These are phyloP conservation scores for Acmispon strigosus DNA, from an alignment of 306 rosid genomes.

Conservation along the genomic window DNA sequence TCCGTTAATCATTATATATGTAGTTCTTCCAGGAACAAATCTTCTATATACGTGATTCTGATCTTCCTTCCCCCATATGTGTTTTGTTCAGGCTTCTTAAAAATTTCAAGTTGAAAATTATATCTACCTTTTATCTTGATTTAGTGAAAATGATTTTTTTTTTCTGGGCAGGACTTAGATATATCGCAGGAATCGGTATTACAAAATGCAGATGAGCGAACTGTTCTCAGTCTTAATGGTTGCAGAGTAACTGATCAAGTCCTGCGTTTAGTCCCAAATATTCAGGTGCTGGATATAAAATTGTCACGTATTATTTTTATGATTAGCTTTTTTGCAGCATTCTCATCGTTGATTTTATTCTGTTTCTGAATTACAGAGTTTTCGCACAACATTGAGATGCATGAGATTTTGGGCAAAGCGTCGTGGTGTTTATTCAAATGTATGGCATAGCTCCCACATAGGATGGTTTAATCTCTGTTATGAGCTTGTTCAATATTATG, in stretches of 20 bases:
- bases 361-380: constrained; percentile 53
- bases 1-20: background rate
- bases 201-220: constrained; percentile 88
- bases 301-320: background rate
- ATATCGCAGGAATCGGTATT: constrained; percentile 83
- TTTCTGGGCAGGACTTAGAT: constrained; percentile 80
- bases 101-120: background rate
- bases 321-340: background rate
- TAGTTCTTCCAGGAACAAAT: background rate
- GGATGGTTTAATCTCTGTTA: background rate
- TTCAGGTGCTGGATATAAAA: constrained; percentile 56
- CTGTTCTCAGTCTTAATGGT: constrained; percentile 96
- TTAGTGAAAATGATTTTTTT: constrained; percentile 14
- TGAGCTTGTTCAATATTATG: background rate
- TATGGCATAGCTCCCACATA: constrained; percentile 27
- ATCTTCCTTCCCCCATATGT: background rate
- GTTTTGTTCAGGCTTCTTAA: background rate
- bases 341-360: constrained; percentile 21
- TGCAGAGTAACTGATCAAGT: constrained; percentile 94
- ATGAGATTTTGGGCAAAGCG: constrained; percentile 96
- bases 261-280: constrained; percentile 88
- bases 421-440: constrained; percentile 96
- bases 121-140: background rate
- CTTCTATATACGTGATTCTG: background rate
- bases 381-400: constrained; percentile 92